Evolutionary conservation across 2,329 filamentous ascomycete species (phyloP).

Genomic region (Colletotrichum chlorophyti): DNA sequence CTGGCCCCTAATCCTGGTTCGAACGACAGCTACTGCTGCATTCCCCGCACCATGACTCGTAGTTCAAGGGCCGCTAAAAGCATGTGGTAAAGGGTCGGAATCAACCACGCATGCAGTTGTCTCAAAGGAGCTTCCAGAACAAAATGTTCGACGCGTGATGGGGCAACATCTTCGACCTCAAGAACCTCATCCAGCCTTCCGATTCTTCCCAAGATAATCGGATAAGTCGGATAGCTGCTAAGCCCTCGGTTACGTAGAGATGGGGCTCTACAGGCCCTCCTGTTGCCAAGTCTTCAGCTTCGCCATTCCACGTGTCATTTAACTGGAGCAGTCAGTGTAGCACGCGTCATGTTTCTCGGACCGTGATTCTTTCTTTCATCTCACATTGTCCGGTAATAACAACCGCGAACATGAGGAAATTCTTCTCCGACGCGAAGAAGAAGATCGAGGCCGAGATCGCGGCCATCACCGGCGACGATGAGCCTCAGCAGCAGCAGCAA

Average conservation of each 20-base stretch:
- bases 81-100: too few relatives aligned
- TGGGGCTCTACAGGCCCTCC: slow-evolving; percentile 6
- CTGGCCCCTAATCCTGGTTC: too few relatives aligned
- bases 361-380: too few relatives aligned
- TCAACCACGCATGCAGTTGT: too few relatives aligned
- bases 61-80: too few relatives aligned
- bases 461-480: slow-evolving; percentile 24
- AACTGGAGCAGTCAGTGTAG: slow-evolving; percentile 23
- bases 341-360: slow-evolving; percentile 20
- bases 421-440: slow-evolving; percentile 21
- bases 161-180: not conserved
- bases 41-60: too few relatives aligned
- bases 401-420: slow-evolving; percentile 17
- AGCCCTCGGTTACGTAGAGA: slow-evolving; percentile 21
- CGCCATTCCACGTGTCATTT: slow-evolving; percentile 27
- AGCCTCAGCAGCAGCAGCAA: slow-evolving; percentile 9
- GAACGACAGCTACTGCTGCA: too few relatives aligned
- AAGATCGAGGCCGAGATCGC: slow-evolving; percentile 28
- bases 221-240: slow-evolving; percentile 26
- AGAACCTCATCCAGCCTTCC: not conserved
- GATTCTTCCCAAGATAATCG: too few relatives aligned
- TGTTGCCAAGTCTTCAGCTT: slow-evolving; percentile 24
- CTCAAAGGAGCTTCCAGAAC: too few relatives aligned
- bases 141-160: too few relatives aligned
- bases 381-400: too few relatives aligned